Evolutionary conservation across 257 asterid genomes (phyloP).

Genomic region (Nicotiana knightiana): DNA sequence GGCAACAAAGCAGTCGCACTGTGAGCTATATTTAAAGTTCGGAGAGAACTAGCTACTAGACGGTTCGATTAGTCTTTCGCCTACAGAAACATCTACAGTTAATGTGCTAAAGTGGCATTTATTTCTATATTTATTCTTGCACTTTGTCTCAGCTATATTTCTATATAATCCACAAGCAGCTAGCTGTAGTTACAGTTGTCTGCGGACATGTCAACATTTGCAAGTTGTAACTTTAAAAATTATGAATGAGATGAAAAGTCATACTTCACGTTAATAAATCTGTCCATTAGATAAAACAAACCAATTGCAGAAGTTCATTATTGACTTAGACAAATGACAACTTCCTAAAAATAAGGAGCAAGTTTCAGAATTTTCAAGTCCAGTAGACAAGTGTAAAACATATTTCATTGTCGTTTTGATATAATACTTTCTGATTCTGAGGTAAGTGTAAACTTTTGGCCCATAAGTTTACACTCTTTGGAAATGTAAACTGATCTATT

Average conservation of each 20-base stretch:
- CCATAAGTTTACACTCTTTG: neutral
- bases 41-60: too few species aligned
- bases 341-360: neutral
- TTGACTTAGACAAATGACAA: neutral
- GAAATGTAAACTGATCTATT: neutral
- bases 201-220: neutral
- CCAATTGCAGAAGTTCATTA: neutral
- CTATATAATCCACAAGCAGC: neutral
- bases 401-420: neutral
- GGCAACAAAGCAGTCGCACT: too few species aligned
- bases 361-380: neutral
- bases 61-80: neutral
- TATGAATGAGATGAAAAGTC: neutral
- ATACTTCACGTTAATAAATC: neutral
- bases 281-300: neutral
- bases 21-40: too few species aligned
- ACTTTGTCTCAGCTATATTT: neutral
- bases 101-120: neutral
- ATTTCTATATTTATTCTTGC: neutral
- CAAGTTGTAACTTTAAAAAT: neutral
- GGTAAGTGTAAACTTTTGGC: neutral
- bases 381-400: neutral
- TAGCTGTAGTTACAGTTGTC: neutral
- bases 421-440: neutral
- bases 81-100: neutral